Evolutionary conservation across 139 green algal species (phyloP).

Genomic region (Ulvella scutata): DNA sequence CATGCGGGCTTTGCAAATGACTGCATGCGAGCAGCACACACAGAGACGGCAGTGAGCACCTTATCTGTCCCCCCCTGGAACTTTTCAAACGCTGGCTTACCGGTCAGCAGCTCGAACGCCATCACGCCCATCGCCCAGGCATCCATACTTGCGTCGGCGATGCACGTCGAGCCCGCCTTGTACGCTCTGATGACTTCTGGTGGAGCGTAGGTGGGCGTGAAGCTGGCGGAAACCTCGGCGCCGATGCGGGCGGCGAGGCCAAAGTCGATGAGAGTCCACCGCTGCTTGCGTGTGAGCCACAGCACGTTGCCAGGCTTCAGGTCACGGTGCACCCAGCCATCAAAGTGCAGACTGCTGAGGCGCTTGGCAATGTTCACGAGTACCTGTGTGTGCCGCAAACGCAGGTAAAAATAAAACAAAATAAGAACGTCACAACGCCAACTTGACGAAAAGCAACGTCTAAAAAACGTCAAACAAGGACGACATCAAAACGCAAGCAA

Average conservation of each 20-base stretch:
- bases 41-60: too few relatives aligned
- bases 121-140: background rate
- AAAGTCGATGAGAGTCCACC: constrained; percentile 2
- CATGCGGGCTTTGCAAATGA: too few relatives aligned
- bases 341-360: background rate
- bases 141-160: background rate
- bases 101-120: background rate
- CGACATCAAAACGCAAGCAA: too few relatives aligned
- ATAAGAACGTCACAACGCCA: too few relatives aligned
- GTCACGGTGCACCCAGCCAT: background rate
- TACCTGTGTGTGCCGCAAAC: background rate
- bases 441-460: too few relatives aligned
- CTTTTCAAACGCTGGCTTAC: background rate
- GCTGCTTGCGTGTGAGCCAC: constrained; percentile 1
- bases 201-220: background rate
- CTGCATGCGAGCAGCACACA: too few relatives aligned
- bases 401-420: too few relatives aligned
- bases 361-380: constrained; percentile 2
- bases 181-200: background rate
- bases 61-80: too few relatives aligned
- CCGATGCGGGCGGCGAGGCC: background rate
- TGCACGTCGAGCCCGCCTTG: background rate
- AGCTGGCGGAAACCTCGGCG: background rate
- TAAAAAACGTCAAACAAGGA: too few relatives aligned
- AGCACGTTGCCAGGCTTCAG: background rate